A percentile compares a stretch with the other conserved stretches of the same genome.
Conservation (phyloP, 176 grass and related monocot genomes). For the Poa annua region DNA sequence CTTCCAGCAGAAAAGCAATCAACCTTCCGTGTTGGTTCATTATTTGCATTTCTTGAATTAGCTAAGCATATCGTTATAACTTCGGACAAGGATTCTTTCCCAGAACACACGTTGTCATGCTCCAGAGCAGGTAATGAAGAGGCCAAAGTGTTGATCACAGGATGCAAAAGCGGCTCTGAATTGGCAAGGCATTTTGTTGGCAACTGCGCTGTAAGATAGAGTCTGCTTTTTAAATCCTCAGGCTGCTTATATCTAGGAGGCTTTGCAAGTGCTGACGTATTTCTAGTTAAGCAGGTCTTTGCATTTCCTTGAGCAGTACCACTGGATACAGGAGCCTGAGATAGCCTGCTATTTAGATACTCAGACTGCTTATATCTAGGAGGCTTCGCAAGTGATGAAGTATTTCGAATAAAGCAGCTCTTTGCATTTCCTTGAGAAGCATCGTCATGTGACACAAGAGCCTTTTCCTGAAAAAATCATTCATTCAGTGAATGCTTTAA, state of each 20-base stretch:
- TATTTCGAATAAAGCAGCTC: conserved; percentile 29
- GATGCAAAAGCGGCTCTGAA: conserved; percentile 32
- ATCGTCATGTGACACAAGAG: conserved; percentile 37
- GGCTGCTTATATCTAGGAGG: conserved; percentile 41
- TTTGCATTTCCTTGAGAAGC: conserved; percentile 50
- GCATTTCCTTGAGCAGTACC: conserved; percentile 47
- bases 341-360: conserved; percentile 32
- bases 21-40: conserved; percentile 21
- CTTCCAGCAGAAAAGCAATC: conserved; percentile 31
- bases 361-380: conserved; percentile 37
- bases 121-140: conserved; percentile 24
- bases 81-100: conserved; percentile 33
- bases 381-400: conserved; percentile 44
- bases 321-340: conserved; percentile 47
- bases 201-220: conserved; percentile 41
- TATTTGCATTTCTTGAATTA: conserved; percentile 33
- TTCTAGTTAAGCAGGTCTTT: conserved; percentile 19
- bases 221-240: conserved; percentile 33
- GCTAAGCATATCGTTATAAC: background rate
- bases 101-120: background rate
- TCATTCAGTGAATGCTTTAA: background rate
- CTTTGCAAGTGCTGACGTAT: conserved; percentile 44
- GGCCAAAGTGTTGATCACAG: conserved; percentile 14
- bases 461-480: conserved; percentile 60
- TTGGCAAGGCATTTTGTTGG: conserved; percentile 37